Evolutionary conservation across 2,329 filamentous ascomycete species (phyloP), one percentile per base, ranked within the genome.

Genomic region (Curvularia lunata): DNA sequence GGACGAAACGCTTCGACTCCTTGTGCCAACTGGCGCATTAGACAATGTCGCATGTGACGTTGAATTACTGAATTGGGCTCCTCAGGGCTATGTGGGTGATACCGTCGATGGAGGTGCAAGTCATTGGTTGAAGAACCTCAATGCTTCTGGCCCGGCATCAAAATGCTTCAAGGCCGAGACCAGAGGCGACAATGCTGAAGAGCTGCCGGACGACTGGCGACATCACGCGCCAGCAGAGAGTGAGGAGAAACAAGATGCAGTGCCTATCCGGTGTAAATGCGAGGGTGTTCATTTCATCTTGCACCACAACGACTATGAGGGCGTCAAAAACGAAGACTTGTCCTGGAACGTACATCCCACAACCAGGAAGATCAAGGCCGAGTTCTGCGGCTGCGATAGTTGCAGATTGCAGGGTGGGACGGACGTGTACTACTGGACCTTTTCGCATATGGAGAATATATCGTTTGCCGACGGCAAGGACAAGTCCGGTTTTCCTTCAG

Each of bases 91-190:
- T 55, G 72, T 85, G 0, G 77, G 70, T 1, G 83, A 85, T 54
- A 86, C 84, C 0, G 27, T 75, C 1, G 84, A 86, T 63, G 84
- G 84, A 2, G 84, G 85, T 0, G 77, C 82, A 1, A 78, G 78
- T 2, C 65, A 76, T 1, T 86, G 82, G 82, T 64, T 84, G 4
- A 73, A 72, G 23, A 62, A 72, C 6, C 51, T 69, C 0, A 79
- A 80, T 40, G 52, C 61, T 0, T 70, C 76, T 42, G 75, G 73
- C 3, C 75, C 50, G 1, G 56, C 66, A n/a, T 60, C 59, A 7
- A 62, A 59, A 42, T 59, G 71, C 1, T 74, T 64, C 45, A 59
- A 55, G 25, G 16, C 42, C 7, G 52, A 54, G 5, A 41, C 25
- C 64, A 41, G 69, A 70, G 30, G 54, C 1, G 28, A 53, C 16